Conservation (phyloP, 352 stramenopile species). For the Globisporangium ultimum region DNA sequence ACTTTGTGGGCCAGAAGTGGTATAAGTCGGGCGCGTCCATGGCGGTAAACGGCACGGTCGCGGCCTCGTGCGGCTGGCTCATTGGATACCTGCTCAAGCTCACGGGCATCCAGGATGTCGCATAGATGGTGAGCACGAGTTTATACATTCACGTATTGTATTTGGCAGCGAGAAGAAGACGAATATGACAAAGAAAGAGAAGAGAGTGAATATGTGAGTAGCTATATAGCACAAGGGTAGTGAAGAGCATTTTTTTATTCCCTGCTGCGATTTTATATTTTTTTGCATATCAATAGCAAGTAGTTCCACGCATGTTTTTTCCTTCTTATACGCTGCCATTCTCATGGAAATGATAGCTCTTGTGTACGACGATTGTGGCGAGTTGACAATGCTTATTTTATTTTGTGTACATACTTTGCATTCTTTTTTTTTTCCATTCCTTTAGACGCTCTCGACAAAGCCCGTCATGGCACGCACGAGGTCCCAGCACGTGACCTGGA, state of each 20-base stretch:
- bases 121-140: constrained; percentile 22
- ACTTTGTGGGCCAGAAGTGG: constrained; percentile 80
- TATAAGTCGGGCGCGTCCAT: constrained; percentile 62
- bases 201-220: constrained; percentile 1
- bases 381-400: neutral
- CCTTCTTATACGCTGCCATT: neutral
- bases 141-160: neutral
- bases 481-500: constrained; percentile 47
- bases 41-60: constrained; percentile 74
- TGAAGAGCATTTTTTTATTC: neutral
- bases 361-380: too few relatives aligned
- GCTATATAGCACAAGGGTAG: neutral
- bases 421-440: neutral
- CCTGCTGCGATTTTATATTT: constrained; percentile 1
- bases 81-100: constrained; percentile 82
- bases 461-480: constrained; percentile 61
- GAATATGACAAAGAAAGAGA: constrained; percentile 2
- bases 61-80: constrained; percentile 70
- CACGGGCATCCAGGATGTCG: constrained; percentile 74
- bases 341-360: neutral
- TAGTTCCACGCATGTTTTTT: neutral
- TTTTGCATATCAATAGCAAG: constrained; percentile 3
- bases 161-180: neutral
- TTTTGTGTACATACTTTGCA: neutral
- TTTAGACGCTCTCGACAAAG: constrained; percentile 46